phyloP scores from a whole-genome alignment of 2,329 filamentous ascomycete species.

The Trichoderma harzianum region DNA sequence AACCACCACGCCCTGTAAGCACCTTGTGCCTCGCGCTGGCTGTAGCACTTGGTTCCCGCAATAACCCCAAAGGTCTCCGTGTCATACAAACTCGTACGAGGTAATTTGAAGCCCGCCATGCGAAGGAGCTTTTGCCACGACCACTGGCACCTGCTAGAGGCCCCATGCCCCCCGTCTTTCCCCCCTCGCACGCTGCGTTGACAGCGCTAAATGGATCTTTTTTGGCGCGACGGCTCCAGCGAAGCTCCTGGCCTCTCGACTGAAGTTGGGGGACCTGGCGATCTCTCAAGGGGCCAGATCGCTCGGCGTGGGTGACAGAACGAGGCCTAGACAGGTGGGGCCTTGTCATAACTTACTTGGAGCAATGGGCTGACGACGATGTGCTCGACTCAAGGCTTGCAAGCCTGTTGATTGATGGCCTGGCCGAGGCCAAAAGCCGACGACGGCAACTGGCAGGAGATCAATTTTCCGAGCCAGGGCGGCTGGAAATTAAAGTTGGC shows the following conservation, averaged over 20 bases:
- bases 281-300: constrained; percentile 20
- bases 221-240: constrained; percentile 13
- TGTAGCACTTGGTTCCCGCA: background rate
- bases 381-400: background rate
- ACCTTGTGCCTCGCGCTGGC: background rate
- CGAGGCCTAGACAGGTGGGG: constrained; percentile 12
- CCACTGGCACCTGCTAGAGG: background rate
- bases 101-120: constrained; percentile 10
- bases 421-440: constrained; percentile 12
- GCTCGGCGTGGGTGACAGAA: constrained; percentile 15
- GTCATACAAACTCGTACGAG: constrained; percentile 9
- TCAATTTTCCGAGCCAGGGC: constrained; percentile 14
- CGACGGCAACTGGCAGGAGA: constrained; percentile 9
- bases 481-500: constrained; percentile 14
- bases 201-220: constrained; percentile 16
- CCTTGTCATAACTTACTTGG: constrained; percentile 2
- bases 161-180: background rate
- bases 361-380: constrained; percentile 1
- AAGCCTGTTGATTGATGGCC: background rate
- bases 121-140: constrained; percentile 3
- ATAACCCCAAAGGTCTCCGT: background rate
- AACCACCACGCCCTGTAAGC: constrained; percentile 4
- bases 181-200: background rate
- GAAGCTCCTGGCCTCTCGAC: constrained; percentile 2
- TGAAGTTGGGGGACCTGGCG: constrained; percentile 13